phyloP scores from a whole-genome alignment of 495 filamentous ascomycete genomes.

The Haplographium delicatum region DNA sequence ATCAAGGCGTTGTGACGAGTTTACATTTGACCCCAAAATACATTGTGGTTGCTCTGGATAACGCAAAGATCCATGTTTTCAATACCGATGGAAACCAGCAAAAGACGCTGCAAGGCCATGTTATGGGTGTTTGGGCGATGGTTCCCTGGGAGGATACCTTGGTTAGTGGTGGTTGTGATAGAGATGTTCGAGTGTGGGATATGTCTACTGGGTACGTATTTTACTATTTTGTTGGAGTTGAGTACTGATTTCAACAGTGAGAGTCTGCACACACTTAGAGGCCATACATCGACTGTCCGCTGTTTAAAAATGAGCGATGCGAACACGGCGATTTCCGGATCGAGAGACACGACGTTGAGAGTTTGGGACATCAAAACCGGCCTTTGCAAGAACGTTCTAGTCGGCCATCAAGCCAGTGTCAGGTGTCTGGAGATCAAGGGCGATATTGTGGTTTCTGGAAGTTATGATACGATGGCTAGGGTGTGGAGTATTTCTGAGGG shows the following conservation, averaged over 20 bases:
- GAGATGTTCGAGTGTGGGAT: slow-evolving; percentile 97
- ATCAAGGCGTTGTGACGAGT: slow-evolving; percentile 94
- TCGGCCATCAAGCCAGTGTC: slow-evolving; percentile 95
- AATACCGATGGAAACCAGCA: slow-evolving; percentile 83
- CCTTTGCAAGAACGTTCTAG: slow-evolving; percentile 81
- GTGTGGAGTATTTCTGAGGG: slow-evolving; percentile 97
- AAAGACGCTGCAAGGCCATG: slow-evolving; percentile 87
- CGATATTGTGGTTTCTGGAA: slow-evolving; percentile 91
- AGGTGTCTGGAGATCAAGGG: slow-evolving; percentile 93
- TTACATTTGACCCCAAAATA: slow-evolving; percentile 92
- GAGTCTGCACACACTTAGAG: slow-evolving; percentile 78
- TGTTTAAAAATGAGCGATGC: slow-evolving; percentile 96
- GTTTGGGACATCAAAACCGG: slow-evolving; percentile 92
- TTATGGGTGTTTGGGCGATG: slow-evolving; percentile 99
- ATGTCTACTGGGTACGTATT: slow-evolving; percentile 81
- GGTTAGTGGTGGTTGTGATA: slow-evolving; percentile 93
- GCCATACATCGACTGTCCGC: slow-evolving; percentile 93
- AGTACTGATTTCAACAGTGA: slow-evolving; percentile 37
- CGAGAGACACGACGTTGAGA: slow-evolving; percentile 86
- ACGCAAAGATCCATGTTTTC: slow-evolving; percentile 97
- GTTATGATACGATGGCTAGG: slow-evolving; percentile 93
- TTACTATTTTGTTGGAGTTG: neutral
- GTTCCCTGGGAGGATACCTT: slow-evolving; percentile 95
- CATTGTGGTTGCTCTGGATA: slow-evolving; percentile 95
- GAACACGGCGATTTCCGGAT: slow-evolving; percentile 92